Evolutionary conservation across 208 protist species (phyloP).

Genomic region (Trypanosoma boissoni): DNA sequence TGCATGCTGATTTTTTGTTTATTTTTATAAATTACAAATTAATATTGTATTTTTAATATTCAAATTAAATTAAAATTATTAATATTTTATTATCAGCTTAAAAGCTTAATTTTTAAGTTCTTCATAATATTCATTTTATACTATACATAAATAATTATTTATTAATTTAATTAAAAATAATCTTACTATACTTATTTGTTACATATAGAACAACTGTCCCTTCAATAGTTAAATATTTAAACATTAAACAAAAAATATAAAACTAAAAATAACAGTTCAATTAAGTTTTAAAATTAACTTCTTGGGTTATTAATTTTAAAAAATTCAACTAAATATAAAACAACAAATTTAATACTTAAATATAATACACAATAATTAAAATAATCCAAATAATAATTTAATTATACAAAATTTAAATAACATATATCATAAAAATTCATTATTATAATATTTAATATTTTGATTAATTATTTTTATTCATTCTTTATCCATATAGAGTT

Average conservation of each 20-base stretch:
- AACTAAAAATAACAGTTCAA: constrained; percentile 27
- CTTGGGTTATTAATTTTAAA: constrained; percentile 16
- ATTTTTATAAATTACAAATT: constrained; percentile 32
- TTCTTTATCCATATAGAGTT: too few species aligned
- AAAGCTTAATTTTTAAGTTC: constrained; percentile 43
- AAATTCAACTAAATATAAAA: constrained; percentile 30
- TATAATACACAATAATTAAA: too few species aligned
- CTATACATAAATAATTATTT: constrained; percentile 46
- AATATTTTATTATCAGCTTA: constrained; percentile 24
- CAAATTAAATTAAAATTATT: constrained; percentile 24
- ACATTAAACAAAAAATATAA: constrained; percentile 50
- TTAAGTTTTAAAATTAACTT: constrained; percentile 22
- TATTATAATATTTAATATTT: constrained; percentile 18
- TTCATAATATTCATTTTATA: constrained; percentile 51
- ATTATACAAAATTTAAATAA: constrained; percentile 33
- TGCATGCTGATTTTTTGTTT: constrained; percentile 29
- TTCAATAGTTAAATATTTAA: constrained; percentile 76
- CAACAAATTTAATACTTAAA: constrained; percentile 41
- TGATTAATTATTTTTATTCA: constrained; percentile 8
- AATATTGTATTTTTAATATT: constrained; percentile 49
- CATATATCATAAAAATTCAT: background rate
- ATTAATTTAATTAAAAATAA: constrained; percentile 72
- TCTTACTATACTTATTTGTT: constrained; percentile 70
- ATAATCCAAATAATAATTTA: constrained; percentile 26
- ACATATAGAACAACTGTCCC: constrained; percentile 70